Evolutionary conservation across 2,329 filamentous ascomycete genomes (phyloP).

Genomic region (Scleromitrula shiraiana): DNA sequence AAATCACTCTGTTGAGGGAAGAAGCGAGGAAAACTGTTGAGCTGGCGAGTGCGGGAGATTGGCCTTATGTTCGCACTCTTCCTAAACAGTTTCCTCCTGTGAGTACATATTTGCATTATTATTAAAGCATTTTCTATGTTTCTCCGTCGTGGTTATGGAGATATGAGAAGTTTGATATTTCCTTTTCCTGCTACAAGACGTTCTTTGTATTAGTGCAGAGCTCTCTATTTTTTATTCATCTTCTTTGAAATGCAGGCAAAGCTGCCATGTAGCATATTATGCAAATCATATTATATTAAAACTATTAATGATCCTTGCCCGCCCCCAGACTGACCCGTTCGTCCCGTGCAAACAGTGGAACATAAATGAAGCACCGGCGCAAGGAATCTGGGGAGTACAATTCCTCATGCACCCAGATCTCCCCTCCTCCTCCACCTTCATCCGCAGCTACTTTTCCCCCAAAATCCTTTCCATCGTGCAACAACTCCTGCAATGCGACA

Average conservation of each 20-base stretch:
- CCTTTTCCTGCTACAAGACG: no score
- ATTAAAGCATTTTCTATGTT: no score
- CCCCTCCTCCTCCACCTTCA: conserved; percentile 53
- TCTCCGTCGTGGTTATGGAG: background rate
- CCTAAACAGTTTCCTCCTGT: conserved; percentile 81
- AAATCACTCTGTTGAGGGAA: conserved; percentile 51
- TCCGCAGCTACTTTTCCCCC: conserved; percentile 62
- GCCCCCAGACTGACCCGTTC: background rate
- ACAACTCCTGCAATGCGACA: conserved; percentile 48
- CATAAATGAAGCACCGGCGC: conserved; percentile 34
- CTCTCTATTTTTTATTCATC: no score
- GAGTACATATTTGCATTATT: no score
- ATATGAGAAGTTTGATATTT: no score
- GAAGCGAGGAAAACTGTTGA: conserved; percentile 50
- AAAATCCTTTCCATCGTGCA: conserved; percentile 55
- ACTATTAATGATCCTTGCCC: background rate
- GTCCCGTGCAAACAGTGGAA: conserved; percentile 42
- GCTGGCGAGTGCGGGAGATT: conserved; percentile 59
- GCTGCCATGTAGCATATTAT: no score
- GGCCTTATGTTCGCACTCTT: conserved; percentile 76
- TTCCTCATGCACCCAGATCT: conserved; percentile 71
- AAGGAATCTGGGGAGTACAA: conserved; percentile 85
- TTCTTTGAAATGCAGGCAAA: no score
- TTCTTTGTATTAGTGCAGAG: no score
- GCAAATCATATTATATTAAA: no score